These are phyloP conservation scores for Blepharisma japonicum DNA, from an alignment of 73 alveolate species.

Conservation along the genomic window DNA sequence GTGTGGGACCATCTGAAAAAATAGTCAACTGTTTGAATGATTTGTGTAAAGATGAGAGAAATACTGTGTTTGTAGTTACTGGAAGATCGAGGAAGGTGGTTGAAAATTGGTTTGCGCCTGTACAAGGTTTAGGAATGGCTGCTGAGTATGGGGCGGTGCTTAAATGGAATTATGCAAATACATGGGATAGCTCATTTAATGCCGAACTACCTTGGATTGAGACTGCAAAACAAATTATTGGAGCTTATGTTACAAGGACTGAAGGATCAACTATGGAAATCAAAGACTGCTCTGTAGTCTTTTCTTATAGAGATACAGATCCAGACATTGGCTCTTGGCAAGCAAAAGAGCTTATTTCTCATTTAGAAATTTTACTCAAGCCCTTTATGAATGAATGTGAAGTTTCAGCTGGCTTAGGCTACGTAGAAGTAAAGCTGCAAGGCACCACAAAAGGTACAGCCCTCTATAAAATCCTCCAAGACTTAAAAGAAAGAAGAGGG, in stretches of 20 bases:
- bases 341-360: slow-evolving; percentile 55
- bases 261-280: slow-evolving; percentile 71
- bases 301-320: slow-evolving; percentile 58
- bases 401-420: slow-evolving; percentile 25
- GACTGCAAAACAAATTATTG: slow-evolving; percentile 51
- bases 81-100: slow-evolving; percentile 23
- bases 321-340: slow-evolving; percentile 67
- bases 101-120: neutral
- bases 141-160: slow-evolving; percentile 70
- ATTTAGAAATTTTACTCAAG: slow-evolving; percentile 29
- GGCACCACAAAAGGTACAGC: slow-evolving; percentile 28
- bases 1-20: slow-evolving; percentile 20
- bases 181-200: slow-evolving; percentile 30
- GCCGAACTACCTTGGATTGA: slow-evolving; percentile 51
- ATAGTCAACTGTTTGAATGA: neutral
- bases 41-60: slow-evolving; percentile 15
- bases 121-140: slow-evolving; percentile 46
- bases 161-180: slow-evolving; percentile 40
- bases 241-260: slow-evolving; percentile 57
- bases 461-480: slow-evolving; percentile 23
- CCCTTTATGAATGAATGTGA: slow-evolving; percentile 26
- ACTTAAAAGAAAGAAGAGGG: slow-evolving; percentile 27
- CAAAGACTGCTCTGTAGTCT: slow-evolving; percentile 51
- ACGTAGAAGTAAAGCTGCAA: slow-evolving; percentile 27
- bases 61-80: neutral